Base-by-base conservation (phyloP, 2,329 filamentous ascomycete genomes). In the Samsoniella hepiali region DNA sequence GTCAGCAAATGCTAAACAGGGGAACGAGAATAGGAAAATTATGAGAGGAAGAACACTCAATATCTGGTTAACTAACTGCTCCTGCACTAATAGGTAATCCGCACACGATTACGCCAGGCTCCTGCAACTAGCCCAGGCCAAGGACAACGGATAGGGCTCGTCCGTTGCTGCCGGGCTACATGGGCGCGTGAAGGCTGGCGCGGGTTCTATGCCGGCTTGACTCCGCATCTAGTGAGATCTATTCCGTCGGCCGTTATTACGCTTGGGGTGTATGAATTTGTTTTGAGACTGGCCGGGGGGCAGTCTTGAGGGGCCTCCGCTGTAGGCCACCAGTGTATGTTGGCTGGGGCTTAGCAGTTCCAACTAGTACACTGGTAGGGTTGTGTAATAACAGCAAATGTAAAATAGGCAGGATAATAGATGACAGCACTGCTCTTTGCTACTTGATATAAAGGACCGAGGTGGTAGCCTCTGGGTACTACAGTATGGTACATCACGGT, bases 211-310 rank as follows among this genome's bases (percentile, higher is more conserved):
- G 93, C 93, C 62, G 94, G 93, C 22, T 81, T 97, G 71, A 95
- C 93, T 15, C 93, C 93, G 54, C 94, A 97, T 73, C 86, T 97
- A 71, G 85, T 97, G 76, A 84, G 93, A 66, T 93, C 93, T 7
- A 93, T 97, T 7, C 93, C 94, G 1, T 95, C 91, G 68, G 93
- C 94, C 9, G 92, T 91, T 68, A 97, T 97, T 75, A 97, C 96
- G 90, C 97, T 97, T 75, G 93, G 92, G 76, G 94, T 95, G 81
- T 97, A 87, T 71, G 84, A 87, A 71, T 82, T 78, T 62, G 85
- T 86, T 45, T 74, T 86, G 42, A 77, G 78, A 6, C 68, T 83
- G 6, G 36, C 53, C 31, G 22, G 27, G 27, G 22, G 36, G 6
- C 22, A 22, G 4, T 29, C 51, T 3, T 54, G 34, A 54, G n/a